Percentiles rank a stretch among this genome's conserved stretches.
phyloP scores from a whole-genome alignment of 257 asterid genomes.

The Henckelia pumila region DNA sequence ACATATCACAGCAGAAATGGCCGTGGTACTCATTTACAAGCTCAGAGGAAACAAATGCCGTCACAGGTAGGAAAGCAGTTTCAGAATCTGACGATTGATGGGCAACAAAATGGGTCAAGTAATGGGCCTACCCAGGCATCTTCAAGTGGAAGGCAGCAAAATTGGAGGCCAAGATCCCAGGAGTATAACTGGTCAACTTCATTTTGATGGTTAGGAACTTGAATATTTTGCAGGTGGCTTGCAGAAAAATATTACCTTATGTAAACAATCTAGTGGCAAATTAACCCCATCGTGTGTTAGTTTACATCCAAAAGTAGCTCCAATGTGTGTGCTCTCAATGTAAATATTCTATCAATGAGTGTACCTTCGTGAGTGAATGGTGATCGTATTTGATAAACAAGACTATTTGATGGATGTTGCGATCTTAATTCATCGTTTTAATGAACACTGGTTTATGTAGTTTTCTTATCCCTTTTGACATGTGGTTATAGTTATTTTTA shows the following conservation, averaged over 20 bases:
- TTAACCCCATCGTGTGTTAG: background rate
- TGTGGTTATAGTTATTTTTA: no score
- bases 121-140: slow-evolving; percentile 29
- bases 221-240: background rate
- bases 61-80: slow-evolving; percentile 28
- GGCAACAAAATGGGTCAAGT: no score
- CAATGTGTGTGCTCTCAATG: background rate
- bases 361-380: background rate
- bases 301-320: background rate
- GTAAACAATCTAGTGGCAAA: background rate
- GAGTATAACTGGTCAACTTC: slow-evolving; percentile 19
- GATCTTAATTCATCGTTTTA: background rate
- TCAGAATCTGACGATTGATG: background rate
- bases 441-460: background rate
- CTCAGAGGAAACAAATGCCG: slow-evolving; percentile 26
- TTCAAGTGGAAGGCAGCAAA: slow-evolving; percentile 42
- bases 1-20: slow-evolving; percentile 33
- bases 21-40: slow-evolving; percentile 24
- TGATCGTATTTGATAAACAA: background rate
- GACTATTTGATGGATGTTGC: background rate
- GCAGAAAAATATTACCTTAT: background rate
- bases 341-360: background rate
- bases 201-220: slow-evolving; percentile 7
- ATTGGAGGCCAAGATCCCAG: slow-evolving; percentile 53
- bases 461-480: no score